Conservation (phyloP, 2,329 filamentous ascomycete species). For the Sporothrix brunneoviolacea region DNA sequence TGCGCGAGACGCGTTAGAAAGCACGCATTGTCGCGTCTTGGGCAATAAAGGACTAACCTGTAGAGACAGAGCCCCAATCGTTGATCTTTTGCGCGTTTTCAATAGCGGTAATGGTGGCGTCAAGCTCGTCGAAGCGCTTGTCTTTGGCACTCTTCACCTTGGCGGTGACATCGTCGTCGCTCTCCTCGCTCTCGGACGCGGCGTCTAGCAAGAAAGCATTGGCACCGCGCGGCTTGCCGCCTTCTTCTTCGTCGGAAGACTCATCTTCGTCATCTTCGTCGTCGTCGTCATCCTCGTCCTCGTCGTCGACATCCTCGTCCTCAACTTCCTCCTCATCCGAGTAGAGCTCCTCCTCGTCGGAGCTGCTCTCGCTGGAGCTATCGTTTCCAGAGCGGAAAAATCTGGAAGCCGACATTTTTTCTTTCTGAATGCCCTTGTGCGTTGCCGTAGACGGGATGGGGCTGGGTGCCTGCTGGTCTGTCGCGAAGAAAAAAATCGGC, state of each 20-base stretch:
- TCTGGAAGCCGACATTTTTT: constrained; percentile 67
- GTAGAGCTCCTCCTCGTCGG: constrained; percentile 95
- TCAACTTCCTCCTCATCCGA: constrained; percentile 62
- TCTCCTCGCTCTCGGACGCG: constrained; percentile 65
- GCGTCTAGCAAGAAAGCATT: constrained; percentile 74
- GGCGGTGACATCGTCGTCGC: constrained; percentile 77
- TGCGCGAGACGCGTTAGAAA: constrained; percentile 30
- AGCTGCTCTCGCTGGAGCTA: constrained; percentile 92
- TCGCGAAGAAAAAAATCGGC: not conserved
- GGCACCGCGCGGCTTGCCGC: constrained; percentile 62
- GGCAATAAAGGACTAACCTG: constrained; percentile 53
- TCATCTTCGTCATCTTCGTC: constrained; percentile 31
- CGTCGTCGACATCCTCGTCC: constrained; percentile 56
- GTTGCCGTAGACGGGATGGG: not conserved
- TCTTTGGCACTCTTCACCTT: constrained; percentile 97
- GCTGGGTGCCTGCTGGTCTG: too few species aligned
- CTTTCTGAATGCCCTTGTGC: not conserved
- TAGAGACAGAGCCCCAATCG: constrained; percentile 90
- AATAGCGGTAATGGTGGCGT: constrained; percentile 81
- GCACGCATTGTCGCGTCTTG: not conserved
- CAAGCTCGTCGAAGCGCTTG: constrained; percentile 91
- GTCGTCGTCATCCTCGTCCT: constrained; percentile 46
- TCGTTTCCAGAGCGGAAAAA: constrained; percentile 91
- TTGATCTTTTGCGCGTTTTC: constrained; percentile 97
- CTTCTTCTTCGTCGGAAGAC: constrained; percentile 46